Evolutionary conservation across 73 alveolate genomes (phyloP).

Genomic region (Paramecium sonneborni): DNA sequence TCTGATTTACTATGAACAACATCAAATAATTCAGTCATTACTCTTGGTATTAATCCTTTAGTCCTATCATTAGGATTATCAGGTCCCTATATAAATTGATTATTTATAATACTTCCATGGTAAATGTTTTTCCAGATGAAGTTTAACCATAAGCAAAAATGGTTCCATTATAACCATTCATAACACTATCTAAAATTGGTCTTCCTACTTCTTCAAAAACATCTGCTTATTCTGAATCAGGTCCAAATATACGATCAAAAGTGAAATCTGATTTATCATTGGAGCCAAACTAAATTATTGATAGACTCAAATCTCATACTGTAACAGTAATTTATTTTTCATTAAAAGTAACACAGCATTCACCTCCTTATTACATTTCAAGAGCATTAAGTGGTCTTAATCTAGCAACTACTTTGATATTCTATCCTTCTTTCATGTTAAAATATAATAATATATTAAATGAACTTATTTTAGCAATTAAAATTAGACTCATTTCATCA

Average conservation of each 20-base stretch:
- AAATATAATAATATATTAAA: not conserved
- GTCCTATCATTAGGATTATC: conserved; percentile 72
- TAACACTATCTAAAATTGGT: conserved; percentile 74
- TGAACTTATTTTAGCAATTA: not conserved
- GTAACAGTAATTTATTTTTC: conserved; percentile 49
- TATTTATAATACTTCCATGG: conserved; percentile 89
- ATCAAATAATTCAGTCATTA: conserved; percentile 83
- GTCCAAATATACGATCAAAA: conserved; percentile 70
- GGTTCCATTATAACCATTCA: conserved; percentile 97
- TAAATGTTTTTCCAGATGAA: conserved; percentile 96
- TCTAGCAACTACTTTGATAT: conserved; percentile 71
- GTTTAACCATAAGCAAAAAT: conserved; percentile 98
- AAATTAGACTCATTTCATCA: not conserved
- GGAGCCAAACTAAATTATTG: not conserved
- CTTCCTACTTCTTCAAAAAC: conserved; percentile 67
- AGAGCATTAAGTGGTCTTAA: conserved; percentile 70
- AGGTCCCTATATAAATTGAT: conserved; percentile 76
- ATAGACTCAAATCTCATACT: not conserved
- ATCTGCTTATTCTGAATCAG: conserved; percentile 61
- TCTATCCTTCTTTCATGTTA: conserved; percentile 59
- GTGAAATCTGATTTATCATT: conserved; percentile 60
- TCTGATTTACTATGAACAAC: conserved; percentile 70
- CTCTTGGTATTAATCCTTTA: conserved; percentile 93
- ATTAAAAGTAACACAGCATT: conserved; percentile 55
- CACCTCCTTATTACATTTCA: conserved; percentile 69